Evolutionary conservation across 2,329 filamentous ascomycete genomes (phyloP), one percentile per base, ranked within the genome.

Genomic region (Alternaria sp.): DNA sequence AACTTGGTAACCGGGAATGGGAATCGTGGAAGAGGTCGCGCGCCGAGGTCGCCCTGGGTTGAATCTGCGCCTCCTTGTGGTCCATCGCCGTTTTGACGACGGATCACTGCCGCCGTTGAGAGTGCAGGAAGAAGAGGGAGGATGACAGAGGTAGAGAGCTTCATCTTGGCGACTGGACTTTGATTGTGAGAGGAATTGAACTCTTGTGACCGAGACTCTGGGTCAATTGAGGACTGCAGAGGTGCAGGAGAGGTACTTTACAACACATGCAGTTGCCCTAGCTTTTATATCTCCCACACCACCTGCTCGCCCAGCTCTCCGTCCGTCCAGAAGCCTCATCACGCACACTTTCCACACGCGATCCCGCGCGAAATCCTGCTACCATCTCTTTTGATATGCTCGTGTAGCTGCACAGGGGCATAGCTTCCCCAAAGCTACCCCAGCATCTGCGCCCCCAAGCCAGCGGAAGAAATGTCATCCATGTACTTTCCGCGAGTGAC

Each of bases 41-140:
- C 69, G 49, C 66, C 54, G 8, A 70, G 59, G 41, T 71, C 69
- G 16, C 66, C 69, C 43, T 71, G 69, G 12, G 67, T 70, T 16
- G 69, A 61, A 54, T 70, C 67, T 20, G 64, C 22, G 49, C 48
- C 44, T 9, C 69, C 69, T 57, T 69, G 67, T 4, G 69, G 63
- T 7, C 69, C 69, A 59, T 71, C 69, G 6, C 68, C 67, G 34
- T 63, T 66, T 22, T 71, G 66, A 28, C 67, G 63, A 22, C 62
- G 61, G 18, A 71, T 57, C 54, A 61, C 67, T 61, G 69, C 66
- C 39, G 67, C 62, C 1, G 60, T 54, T 42, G 66, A 65, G 39
- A 68, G 61, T n/a, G 64, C 62, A 28, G 67, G 66, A 7, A 71
- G 63, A 24, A 71, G 67, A 47, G 67, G 69, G 18, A 67, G 53